phyloP scores from a whole-genome alignment of 2,329 filamentous ascomycete species.

The Pseudogymnoascus destructans region DNA sequence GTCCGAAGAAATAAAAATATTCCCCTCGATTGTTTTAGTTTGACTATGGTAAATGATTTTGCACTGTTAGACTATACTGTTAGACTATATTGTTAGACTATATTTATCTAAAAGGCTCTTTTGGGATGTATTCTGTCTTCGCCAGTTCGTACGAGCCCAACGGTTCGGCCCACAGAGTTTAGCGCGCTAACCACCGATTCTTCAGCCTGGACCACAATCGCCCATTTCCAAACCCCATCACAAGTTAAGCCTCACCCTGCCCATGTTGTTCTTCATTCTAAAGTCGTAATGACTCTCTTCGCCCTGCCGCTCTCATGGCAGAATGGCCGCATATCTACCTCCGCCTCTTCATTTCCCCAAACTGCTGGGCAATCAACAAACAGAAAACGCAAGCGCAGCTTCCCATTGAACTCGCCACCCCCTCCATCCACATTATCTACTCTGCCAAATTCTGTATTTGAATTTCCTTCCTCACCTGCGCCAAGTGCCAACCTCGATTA shows the following conservation, averaged over 20 bases:
- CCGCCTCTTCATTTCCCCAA: constrained; percentile 11
- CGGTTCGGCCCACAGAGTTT: background rate
- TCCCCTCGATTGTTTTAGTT: background rate
- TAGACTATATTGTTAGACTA: background rate
- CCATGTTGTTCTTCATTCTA: background rate
- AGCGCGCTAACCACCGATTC: background rate
- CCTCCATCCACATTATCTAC: constrained; percentile 12
- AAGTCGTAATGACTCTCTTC: constrained; percentile 18
- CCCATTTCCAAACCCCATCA: background rate
- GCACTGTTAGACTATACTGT: background rate
- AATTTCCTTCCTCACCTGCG: background rate
- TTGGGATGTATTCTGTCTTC: background rate
- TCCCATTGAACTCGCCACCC: constrained; percentile 6
- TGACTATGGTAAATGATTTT: background rate
- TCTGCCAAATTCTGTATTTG: background rate
- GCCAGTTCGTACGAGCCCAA: background rate
- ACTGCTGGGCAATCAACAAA: constrained; percentile 11
- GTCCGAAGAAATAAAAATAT: background rate
- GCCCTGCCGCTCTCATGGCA: constrained; percentile 16
- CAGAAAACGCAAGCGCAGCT: constrained; percentile 19
- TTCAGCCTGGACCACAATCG: background rate
- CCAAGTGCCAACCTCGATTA: background rate
- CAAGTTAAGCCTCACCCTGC: background rate
- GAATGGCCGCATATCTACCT: constrained; percentile 10
- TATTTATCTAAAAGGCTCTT: background rate